phyloP scores from a whole-genome alignment of 805 yeast genomes.

The Candida odintsovae region DNA sequence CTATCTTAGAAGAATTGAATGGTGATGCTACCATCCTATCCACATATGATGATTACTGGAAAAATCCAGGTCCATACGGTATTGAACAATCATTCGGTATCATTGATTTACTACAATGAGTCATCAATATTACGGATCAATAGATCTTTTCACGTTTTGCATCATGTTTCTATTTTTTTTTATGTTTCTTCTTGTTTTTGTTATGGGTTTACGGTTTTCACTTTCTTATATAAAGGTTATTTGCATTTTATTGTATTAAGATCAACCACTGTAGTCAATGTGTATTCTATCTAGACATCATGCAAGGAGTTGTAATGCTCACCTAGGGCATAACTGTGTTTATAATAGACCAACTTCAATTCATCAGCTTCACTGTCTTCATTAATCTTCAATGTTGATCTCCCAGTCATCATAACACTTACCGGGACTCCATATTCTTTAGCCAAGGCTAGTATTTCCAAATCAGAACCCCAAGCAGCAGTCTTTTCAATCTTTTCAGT shows the following conservation, averaged over 20 bases:
- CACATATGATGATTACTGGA: constrained; percentile 85
- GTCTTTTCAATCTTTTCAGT: constrained; percentile 64
- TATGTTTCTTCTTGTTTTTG: background rate
- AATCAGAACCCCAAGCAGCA: constrained; percentile 94
- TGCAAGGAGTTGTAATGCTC: constrained; percentile 89
- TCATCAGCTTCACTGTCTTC: constrained; percentile 44
- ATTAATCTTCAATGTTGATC: constrained; percentile 59
- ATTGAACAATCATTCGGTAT: constrained; percentile 87
- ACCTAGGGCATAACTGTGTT: constrained; percentile 83
- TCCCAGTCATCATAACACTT: constrained; percentile 73
- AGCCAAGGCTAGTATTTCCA: constrained; percentile 81
- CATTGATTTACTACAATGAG: constrained; percentile 24
- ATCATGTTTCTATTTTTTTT: background rate
- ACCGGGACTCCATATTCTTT: constrained; percentile 67
- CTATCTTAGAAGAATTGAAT: constrained; percentile 53
- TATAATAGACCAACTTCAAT: constrained; percentile 73
- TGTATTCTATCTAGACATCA: constrained; percentile 26
- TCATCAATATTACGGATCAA: background rate
- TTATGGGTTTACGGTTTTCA: background rate
- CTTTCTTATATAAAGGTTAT: background rate
- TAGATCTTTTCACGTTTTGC: background rate
- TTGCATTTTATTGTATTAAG: background rate
- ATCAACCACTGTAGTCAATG: background rate
- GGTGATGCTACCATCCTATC: constrained; percentile 67
- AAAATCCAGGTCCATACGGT: constrained; percentile 73